Evolutionary conservation across 768 basidiomycete genomes (phyloP), one percentile per base, ranked within the genome.

Genomic region (Albatrellus ellisii): DNA sequence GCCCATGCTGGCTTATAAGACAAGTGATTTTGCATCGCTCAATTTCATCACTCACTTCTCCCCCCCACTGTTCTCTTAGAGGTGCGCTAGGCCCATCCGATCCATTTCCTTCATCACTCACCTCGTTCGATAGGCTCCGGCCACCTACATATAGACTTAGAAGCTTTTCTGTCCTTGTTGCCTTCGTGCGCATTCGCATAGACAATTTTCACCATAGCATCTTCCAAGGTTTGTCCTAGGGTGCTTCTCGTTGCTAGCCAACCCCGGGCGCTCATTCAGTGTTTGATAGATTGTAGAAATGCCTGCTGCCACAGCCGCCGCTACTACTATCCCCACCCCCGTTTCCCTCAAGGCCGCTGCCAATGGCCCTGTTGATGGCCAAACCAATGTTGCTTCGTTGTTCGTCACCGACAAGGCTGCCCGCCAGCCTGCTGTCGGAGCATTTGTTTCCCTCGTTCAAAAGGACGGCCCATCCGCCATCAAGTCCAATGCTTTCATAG

Each of bases 331-430:
- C 49, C 71, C 82, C 53, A 66, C 75, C 46, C 74, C 84, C 46
- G 77, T 73, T 54, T 72, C 74, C 45, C 77, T 87, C 64, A 87
- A 87, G 67, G 73, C 79, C 45, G 62, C 59, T 43, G 45, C 42
- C 41, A 57, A 65, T 37, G 62, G 63, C 44, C 67, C 72, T 47
- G 60, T 83, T 47, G 60, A 83, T 42, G 60, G 79, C 46, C 29
- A 31, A 31, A 12, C 17, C 7, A 22, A 36, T 24, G 35, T 36
- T 14, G 8, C 35, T 22, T 15, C 35, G 14, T 79, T 94, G 51
- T 88, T 94, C 56, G 76, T 72, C 51, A 68, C 83, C 51, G 91
- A 94, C 69, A 91, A 90, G 67, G 72, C 79, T 49, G 66, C 75
- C 42, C 85, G 89, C 56, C 75, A 76, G 35, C 64, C 78, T 44